Evolutionary conservation across 2,329 filamentous ascomycete species (phyloP), one percentile per base, ranked within the genome.

Genomic region (Trichophyton benhamiae): DNA sequence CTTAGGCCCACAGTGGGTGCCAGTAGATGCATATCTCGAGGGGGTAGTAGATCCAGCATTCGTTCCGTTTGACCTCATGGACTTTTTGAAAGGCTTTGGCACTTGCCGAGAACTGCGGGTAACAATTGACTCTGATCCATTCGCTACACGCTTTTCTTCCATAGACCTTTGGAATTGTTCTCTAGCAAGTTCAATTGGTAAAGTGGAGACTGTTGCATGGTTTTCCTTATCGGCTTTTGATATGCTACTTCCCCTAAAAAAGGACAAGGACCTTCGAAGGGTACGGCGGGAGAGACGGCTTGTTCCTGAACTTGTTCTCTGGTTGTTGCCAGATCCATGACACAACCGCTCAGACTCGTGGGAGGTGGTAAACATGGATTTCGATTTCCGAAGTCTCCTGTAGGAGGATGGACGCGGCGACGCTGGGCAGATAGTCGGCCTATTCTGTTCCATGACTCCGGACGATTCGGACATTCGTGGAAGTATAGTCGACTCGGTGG

Each of bases 361-460:
- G 57, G 25, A 60, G 42, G 7, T 49, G 27, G 22, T 66, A 60
- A 78, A 77, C 76, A 79, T 76, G n/a, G 78, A 80, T 62, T 73
- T 76, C 6, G 77, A 71, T 64, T 76, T 79, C 36, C 75, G 75
- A 33, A 79, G 69, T 58, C 72, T 75, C 25, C 76, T 73, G 63
- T 77, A 79, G 1, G 77, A 79, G 3, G 77, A 79, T 27, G 77
- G 77, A 52, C 72, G 64, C 17, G 75, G 75, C 36, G 72, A 68
- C 1, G 46, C 27, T 36, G 27, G 33, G 27, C 30, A 17, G 15
- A n/a, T 5, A 11, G 20, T 36, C 1, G 2, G 13, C 52, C 27
- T 15, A 55, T 20, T 6, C 52, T 36, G 52, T 9, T 55, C 25
- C 27, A 11, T 38, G 9, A 4, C n/a, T 27, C 15, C n/a, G 13